Evolutionary conservation across 179 eudicot genomes (phyloP).

Genomic region (Drosera spatulata): DNA sequence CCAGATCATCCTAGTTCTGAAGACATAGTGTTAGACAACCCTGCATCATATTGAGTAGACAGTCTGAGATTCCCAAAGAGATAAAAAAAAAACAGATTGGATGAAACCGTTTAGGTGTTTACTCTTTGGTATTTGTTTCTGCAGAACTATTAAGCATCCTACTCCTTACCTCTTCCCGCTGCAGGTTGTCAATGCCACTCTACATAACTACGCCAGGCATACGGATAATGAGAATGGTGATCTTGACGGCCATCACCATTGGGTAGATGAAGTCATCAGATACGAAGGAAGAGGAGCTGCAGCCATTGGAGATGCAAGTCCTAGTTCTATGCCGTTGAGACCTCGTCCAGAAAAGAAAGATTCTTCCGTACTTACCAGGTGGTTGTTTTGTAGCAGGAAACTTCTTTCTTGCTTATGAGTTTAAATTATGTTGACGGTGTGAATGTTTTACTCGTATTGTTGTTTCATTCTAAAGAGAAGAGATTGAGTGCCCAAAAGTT

Average conservation of each 20-base stretch:
- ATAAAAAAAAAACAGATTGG: no score
- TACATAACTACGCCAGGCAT: constrained; percentile 52
- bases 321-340: constrained; percentile 32
- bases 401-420: neutral
- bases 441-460: neutral
- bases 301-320: constrained; percentile 33
- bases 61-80: no score
- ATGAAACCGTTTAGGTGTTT: no score
- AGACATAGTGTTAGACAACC: no score
- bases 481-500: constrained; percentile 69
- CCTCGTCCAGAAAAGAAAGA: constrained; percentile 65
- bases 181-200: constrained; percentile 55
- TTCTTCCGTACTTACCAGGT: constrained; percentile 65
- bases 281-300: constrained; percentile 53
- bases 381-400: constrained; percentile 1
- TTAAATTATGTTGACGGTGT: no score
- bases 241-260: constrained; percentile 59
- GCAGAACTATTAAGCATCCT: neutral
- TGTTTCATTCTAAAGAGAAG: constrained; percentile 40
- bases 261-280: constrained; percentile 93
- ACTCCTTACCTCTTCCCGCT: neutral
- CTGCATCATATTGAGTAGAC: no score
- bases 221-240: constrained; percentile 36
- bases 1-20: no score
- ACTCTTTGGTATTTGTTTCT: no score